Conservation (phyloP, 2,329 filamentous ascomycete genomes). For the Sarocladiaceae sp. region DNA sequence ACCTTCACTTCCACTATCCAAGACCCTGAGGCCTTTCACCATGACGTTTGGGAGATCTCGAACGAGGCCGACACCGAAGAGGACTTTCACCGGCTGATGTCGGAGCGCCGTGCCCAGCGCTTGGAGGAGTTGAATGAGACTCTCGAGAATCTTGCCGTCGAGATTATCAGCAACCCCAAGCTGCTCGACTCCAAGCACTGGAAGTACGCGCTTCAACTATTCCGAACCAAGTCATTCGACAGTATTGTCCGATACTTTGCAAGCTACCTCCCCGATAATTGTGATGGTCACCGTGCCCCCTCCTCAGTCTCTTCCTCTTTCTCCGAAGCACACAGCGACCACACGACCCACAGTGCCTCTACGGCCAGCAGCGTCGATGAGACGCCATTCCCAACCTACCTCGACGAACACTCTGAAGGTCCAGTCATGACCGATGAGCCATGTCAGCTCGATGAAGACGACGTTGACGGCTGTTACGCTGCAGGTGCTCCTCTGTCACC, state of each 20-base stretch:
- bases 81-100: conserved; percentile 49
- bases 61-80: conserved; percentile 40
- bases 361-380: conserved; percentile 33
- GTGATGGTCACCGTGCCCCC: conserved; percentile 28
- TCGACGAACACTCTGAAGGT: conserved; percentile 33
- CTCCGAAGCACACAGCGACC: conserved; percentile 31
- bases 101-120: conserved; percentile 46
- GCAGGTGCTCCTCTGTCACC: conserved; percentile 25
- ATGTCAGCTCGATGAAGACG: conserved; percentile 19
- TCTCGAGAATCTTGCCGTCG: conserved; percentile 51
- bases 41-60: conserved; percentile 55
- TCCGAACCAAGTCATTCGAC: conserved; percentile 52
- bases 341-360: conserved; percentile 25
- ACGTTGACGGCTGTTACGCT: conserved; percentile 14
- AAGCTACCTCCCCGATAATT: conserved; percentile 49
- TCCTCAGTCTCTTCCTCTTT: conserved; percentile 30
- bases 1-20: conserved; percentile 50
- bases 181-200: conserved; percentile 54
- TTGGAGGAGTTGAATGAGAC: conserved; percentile 48
- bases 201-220: conserved; percentile 52
- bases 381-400: conserved; percentile 31
- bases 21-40: conserved; percentile 54
- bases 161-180: conserved; percentile 54
- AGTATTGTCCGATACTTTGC: conserved; percentile 55
- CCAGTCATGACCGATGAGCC: conserved; percentile 41